phyloP scores from a whole-genome alignment of 495 filamentous ascomycete genomes.

The Podospora australis region DNA sequence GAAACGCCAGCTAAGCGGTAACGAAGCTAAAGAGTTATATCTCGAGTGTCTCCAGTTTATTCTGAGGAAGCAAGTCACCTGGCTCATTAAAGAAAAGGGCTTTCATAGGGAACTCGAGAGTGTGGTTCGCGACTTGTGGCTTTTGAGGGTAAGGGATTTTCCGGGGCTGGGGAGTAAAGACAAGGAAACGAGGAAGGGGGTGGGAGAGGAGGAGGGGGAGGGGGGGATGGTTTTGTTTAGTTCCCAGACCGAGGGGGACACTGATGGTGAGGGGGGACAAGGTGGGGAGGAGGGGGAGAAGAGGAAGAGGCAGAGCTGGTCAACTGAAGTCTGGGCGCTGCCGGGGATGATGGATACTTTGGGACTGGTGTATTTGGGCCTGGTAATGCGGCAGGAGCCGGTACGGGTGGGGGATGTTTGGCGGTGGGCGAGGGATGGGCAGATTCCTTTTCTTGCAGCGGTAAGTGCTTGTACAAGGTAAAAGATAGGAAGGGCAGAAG shows the following conservation, averaged over 20 bases:
- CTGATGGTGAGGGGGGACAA: neutral
- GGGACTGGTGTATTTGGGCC: constrained; percentile 40
- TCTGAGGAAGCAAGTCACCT: constrained; percentile 32
- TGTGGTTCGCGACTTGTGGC: constrained; percentile 48
- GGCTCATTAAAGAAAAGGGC: constrained; percentile 39
- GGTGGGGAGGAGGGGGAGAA: neutral
- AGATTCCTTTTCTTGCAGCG: constrained; percentile 35
- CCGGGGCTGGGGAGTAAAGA: constrained; percentile 19
- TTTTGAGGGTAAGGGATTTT: constrained; percentile 37
- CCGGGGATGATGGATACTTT: constrained; percentile 37
- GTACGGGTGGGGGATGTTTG: constrained; percentile 40
- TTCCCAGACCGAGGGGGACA: constrained; percentile 26
- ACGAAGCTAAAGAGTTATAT: constrained; percentile 65
- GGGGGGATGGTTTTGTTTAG: constrained; percentile 29
- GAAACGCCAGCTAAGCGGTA: constrained; percentile 55
- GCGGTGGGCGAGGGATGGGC: constrained; percentile 35
- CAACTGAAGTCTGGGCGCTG: constrained; percentile 30
- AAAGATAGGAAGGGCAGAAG: neutral
- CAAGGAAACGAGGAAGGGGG: neutral
- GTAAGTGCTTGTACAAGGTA: constrained; percentile 19
- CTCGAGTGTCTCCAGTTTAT: constrained; percentile 83
- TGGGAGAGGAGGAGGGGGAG: constrained; percentile 1
- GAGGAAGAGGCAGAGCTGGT: constrained; percentile 19
- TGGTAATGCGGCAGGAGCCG: constrained; percentile 36
- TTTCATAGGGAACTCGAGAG: constrained; percentile 39